phyloP scores from a whole-genome alignment of 2,329 filamentous ascomycete species.

The Alternaria gaisen region DNA sequence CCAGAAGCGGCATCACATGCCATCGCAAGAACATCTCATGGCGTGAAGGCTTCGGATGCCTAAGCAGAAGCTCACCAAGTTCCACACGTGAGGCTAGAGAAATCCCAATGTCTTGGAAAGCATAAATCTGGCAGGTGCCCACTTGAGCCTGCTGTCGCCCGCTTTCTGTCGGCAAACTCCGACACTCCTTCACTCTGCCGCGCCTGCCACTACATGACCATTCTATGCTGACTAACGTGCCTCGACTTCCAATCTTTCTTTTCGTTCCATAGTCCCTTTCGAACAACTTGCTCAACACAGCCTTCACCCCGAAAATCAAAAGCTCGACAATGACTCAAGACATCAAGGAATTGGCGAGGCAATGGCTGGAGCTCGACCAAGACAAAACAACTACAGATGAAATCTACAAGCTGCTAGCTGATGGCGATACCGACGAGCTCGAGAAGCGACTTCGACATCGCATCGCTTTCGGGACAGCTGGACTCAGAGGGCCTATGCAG shows the following conservation, averaged over 20 bases:
- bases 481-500: constrained; percentile 70
- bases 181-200: constrained; percentile 28
- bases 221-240: neutral
- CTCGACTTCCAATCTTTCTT: neutral
- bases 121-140: constrained; percentile 19
- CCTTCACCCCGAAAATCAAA: neutral
- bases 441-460: constrained; percentile 62
- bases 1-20: constrained; percentile 5
- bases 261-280: neutral
- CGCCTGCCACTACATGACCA: constrained; percentile 6
- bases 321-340: constrained; percentile 39
- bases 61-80: neutral
- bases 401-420: constrained; percentile 61
- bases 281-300: neutral
- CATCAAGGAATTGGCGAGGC: constrained; percentile 57
- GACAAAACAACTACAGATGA: constrained; percentile 63
- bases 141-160: constrained; percentile 9
- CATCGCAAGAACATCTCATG: neutral
- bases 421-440: constrained; percentile 58
- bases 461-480: constrained; percentile 70
- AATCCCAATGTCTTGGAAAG: neutral
- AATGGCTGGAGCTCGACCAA: constrained; percentile 68
- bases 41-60: neutral
- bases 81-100: neutral
- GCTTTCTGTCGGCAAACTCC: constrained; percentile 35